Conservation (phyloP, 2,329 filamentous ascomycete species). For the Diaporthe capsici region DNA sequence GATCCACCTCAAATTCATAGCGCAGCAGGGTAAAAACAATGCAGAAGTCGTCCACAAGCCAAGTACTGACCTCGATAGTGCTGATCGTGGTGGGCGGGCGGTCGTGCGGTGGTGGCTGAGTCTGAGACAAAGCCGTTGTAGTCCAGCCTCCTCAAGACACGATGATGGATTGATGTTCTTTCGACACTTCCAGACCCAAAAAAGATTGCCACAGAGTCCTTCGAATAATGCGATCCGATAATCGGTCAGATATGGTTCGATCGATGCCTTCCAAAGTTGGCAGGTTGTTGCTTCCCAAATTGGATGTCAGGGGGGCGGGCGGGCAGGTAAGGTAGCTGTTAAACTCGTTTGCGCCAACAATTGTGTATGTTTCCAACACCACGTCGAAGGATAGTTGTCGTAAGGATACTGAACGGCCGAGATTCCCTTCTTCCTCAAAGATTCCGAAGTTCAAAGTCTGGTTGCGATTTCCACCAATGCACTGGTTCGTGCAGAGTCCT, state of each 20-base stretch:
- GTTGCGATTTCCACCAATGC: slow-evolving; percentile 31
- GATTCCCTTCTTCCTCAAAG: slow-evolving; percentile 7
- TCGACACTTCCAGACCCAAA: slow-evolving; percentile 2
- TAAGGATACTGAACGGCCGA: slow-evolving; percentile 8
- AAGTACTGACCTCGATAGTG: slow-evolving; percentile 39
- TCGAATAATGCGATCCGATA: background rate
- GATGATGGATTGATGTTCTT: background rate
- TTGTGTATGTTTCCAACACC: slow-evolving; percentile 23
- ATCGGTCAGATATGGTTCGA: slow-evolving; percentile 13
- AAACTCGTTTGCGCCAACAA: slow-evolving; percentile 29
- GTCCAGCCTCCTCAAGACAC: slow-evolving; percentile 18
- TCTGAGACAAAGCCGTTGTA: slow-evolving; percentile 31
- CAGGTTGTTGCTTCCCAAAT: slow-evolving; percentile 31
- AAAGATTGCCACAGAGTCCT: background rate
- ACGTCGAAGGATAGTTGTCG: slow-evolving; percentile 8
- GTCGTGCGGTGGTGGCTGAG: slow-evolving; percentile 27
- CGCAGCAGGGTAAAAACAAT: background rate
- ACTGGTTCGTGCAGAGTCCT: background rate
- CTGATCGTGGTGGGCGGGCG: slow-evolving; percentile 15
- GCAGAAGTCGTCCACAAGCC: background rate
- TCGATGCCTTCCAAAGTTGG: background rate
- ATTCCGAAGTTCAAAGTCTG: slow-evolving; percentile 4
- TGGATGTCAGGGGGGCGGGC: slow-evolving; percentile 9
- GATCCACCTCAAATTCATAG: background rate
- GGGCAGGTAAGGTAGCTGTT: background rate